Percentiles rank a stretch among this genome's conserved stretches.
These are phyloP conservation scores for Cyclotella sp. DNA, from an alignment of 108 stramenopile species.

Conservation along the genomic window DNA sequence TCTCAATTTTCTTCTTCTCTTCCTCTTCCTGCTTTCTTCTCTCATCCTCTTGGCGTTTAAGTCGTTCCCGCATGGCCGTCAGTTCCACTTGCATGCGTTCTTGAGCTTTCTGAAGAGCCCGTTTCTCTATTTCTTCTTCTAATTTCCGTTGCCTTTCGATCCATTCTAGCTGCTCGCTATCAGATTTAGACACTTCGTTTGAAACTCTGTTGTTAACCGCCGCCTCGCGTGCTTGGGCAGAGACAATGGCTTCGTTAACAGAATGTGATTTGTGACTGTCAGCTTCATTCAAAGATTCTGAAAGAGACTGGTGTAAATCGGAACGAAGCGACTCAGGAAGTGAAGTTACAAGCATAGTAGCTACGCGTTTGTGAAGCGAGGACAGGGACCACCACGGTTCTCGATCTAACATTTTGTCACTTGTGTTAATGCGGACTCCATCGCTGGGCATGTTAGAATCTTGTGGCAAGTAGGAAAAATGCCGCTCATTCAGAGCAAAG, in stretches of 20 bases:
- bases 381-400: constrained; percentile 40
- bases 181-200: not conserved
- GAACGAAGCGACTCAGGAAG: constrained; percentile 26
- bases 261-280: constrained; percentile 32
- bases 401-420: not conserved
- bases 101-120: constrained; percentile 23
- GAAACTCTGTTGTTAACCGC: constrained; percentile 6
- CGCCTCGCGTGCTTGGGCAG: constrained; percentile 29
- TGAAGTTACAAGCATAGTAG: constrained; percentile 24
- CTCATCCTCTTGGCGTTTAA: constrained; percentile 30
- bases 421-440: not conserved
- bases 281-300: constrained; percentile 9
- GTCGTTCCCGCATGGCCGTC: constrained; percentile 29
- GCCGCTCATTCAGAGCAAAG: not conserved
- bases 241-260: constrained; percentile 30
- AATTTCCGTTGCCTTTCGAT: constrained; percentile 19
- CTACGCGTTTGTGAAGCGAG: constrained; percentile 32
- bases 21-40: constrained; percentile 22
- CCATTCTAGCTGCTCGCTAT: not conserved
- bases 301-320: constrained; percentile 24
- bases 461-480: not conserved
- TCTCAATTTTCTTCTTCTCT: not conserved
- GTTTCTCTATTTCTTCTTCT: constrained; percentile 27
- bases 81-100: constrained; percentile 33
- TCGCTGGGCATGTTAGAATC: not conserved